A percentile compares a stretch with the other conserved stretches of the same genome.
These are phyloP conservation scores for Bruguiera sexangula DNA, from an alignment of 345 rosid genomes.

Conservation along the genomic window DNA sequence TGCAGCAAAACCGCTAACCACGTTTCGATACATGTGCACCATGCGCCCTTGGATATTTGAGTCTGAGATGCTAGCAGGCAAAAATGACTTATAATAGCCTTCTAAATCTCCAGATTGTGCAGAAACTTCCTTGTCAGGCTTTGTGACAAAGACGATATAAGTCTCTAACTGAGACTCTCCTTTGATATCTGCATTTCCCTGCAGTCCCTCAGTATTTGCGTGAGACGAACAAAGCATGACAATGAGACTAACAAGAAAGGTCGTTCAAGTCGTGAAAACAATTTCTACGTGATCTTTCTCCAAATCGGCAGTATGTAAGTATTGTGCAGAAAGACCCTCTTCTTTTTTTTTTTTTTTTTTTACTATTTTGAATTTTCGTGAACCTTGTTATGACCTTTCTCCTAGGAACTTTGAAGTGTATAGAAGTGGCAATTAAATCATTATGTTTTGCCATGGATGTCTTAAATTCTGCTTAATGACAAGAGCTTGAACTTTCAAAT, in stretches of 20 bases:
- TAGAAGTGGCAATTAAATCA: too few species aligned
- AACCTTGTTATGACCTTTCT: too few species aligned
- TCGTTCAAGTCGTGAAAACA: too few species aligned
- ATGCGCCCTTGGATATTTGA: constrained; percentile 22
- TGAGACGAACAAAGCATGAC: constrained; percentile 19
- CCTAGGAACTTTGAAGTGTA: too few species aligned
- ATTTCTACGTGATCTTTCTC: too few species aligned
- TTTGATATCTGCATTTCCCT: not conserved
- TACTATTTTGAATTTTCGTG: too few species aligned
- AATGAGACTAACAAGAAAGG: constrained; percentile 11
- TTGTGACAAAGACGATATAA: constrained; percentile 32
- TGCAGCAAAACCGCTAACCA: constrained; percentile 50
- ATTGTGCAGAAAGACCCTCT: too few species aligned
- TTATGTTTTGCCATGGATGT: too few species aligned
- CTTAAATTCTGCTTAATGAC: too few species aligned
- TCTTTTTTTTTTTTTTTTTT: too few species aligned
- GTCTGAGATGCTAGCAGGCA: constrained; percentile 22
- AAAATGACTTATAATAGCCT: constrained; percentile 34
- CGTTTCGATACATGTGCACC: constrained; percentile 34
- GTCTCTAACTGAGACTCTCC: constrained; percentile 13
- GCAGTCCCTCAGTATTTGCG: not conserved
- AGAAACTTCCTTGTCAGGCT: constrained; percentile 18
- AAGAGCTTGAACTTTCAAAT: too few species aligned
- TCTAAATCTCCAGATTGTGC: constrained; percentile 9
- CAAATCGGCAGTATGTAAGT: too few species aligned